Evolutionary conservation across 1,139 yeast genomes (phyloP).

Genomic region (Spathaspora sp.): DNA sequence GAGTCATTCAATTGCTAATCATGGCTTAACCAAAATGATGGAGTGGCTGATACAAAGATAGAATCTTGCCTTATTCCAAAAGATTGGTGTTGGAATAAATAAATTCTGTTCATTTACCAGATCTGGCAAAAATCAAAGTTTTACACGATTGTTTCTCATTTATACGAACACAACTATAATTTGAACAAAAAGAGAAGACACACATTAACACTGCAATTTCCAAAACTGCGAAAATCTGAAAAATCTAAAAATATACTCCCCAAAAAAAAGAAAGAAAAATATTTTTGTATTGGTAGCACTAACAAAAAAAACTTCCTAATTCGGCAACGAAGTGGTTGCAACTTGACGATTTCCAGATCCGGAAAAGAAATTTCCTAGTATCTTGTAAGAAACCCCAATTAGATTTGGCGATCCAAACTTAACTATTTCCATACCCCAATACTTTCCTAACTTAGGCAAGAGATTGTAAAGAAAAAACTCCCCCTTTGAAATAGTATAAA

Average conservation of each 20-base stretch:
- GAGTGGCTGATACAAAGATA: no score
- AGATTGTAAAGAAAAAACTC: neutral
- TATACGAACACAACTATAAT: no score
- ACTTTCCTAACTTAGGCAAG: slow-evolving; percentile 5
- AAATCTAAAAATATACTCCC: neutral
- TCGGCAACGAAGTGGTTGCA: neutral
- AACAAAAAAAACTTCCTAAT: neutral
- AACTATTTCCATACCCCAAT: neutral
- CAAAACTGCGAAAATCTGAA: no score
- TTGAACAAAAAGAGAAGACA: neutral
- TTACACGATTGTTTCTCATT: neutral
- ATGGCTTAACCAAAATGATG: no score
- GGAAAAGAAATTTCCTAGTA: neutral
- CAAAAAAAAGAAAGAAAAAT: neutral
- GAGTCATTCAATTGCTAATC: no score
- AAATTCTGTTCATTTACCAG: no score
- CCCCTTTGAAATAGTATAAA: slow-evolving; percentile 5
- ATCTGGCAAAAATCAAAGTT: no score
- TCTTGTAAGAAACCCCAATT: neutral
- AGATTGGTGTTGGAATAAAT: no score
- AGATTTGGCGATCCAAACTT: neutral
- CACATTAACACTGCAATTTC: neutral
- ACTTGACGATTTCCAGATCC: neutral
- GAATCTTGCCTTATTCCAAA: no score
- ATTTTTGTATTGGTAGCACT: no score